Evolutionary conservation across 306 rosid species (phyloP).

Genomic region (Sicyos edulis): DNA sequence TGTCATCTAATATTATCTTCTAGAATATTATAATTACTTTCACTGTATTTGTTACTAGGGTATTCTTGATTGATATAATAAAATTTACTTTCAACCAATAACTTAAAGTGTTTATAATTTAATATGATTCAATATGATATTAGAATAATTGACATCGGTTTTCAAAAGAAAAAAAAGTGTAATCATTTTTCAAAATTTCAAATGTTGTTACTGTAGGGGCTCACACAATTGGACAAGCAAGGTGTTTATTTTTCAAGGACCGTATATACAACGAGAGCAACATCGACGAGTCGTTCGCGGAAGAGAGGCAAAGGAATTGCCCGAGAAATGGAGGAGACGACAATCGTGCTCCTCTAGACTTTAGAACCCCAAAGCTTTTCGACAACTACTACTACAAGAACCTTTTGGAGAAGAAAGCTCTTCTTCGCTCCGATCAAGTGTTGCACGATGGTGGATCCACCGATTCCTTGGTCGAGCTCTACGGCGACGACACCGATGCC

Average conservation of each 20-base stretch:
- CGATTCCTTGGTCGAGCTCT: constrained; percentile 47
- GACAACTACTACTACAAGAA: constrained; percentile 61
- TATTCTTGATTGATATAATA: no score
- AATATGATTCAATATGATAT: no score
- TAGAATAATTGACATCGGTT: no score
- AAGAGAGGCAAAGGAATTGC: constrained; percentile 34
- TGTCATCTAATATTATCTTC: no score
- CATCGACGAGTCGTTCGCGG: constrained; percentile 53
- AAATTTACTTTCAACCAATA: no score
- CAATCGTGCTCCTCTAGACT: constrained; percentile 47
- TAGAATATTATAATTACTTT: no score
- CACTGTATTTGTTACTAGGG: no score
- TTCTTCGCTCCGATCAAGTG: constrained; percentile 66
- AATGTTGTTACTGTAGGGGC: neutral
- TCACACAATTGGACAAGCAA: constrained; percentile 72
- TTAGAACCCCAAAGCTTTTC: constrained; percentile 39
- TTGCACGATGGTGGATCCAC: constrained; percentile 65
- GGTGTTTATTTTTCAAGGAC: constrained; percentile 46
- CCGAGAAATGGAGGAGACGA: constrained; percentile 46
- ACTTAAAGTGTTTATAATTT: no score
- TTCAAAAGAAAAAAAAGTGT: no score
- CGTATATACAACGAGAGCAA: constrained; percentile 48
- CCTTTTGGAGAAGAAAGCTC: constrained; percentile 50
- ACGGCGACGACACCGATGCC: constrained; percentile 26
- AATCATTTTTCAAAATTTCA: no score